Evolutionary conservation across 306 rosid species (phyloP), one percentile per base, ranked within the genome.

Genomic region (Trifolium repens): DNA sequence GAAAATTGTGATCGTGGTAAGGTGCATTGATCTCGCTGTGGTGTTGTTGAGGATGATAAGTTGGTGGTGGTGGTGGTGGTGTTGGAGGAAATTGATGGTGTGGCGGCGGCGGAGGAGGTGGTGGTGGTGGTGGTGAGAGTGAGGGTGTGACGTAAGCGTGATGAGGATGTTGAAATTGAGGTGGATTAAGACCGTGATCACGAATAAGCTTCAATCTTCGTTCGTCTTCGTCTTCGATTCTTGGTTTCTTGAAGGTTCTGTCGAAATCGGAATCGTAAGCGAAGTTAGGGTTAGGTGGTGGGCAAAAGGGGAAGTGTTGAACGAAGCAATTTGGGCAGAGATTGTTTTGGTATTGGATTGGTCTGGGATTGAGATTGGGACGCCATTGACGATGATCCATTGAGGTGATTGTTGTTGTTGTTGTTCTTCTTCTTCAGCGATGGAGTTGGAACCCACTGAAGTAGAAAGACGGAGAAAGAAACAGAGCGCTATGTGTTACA

Each of bases 171-270:
- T 9, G 79, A 30, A 8, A 64, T 26, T 50, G 85, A 0, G 73
- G 85, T 11, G 73, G 74, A 67, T 67, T 67, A 26, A 81, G 62
- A 0, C 99, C 99, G 82, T 94, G 97, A 65, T 94, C 99, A 6
- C 91, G 99, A 79, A 94, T 89, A 26, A 94, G 73, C 89, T 89
- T 86, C 78, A 92, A 83, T 24, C 96, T 78, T 5, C 97, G 89
- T 72, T 90, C 89, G 73, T 87, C 86, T 3, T 87, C 85, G 4
- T 91, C 79, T 43, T 84, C 86, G 60, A 89, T 78, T 85, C 97
- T 80, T 1, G 87, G 89, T 78, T 93, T 68, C 85, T 94, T 91
- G 53, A 79, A 72, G 77, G 10, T 88, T 85, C 91, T 72, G 68
- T 89, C 89, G 69, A 42, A 67, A 71, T 89, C 89, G 71, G 59